Evolutionary conservation across 129 eudicot species (phyloP), one percentile per base, ranked within the genome.

Genomic region (Lactuca sativa): DNA sequence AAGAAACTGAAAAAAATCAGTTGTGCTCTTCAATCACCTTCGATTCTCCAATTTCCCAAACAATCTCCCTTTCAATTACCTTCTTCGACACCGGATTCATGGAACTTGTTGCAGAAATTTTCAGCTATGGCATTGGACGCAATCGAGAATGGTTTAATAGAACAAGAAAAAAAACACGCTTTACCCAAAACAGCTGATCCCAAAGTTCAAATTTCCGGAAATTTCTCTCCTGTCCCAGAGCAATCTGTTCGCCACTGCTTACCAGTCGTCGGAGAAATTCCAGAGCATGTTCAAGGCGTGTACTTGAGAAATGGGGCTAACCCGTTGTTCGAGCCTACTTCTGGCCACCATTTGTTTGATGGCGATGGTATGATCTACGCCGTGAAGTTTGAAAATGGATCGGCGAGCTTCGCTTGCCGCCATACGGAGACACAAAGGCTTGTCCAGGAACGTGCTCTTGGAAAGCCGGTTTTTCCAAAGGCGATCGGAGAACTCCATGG

Each of bases 351-450:
- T 48, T 69, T 83, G 32, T 83, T 83, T 13, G 88, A 83, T 21
- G 88, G 88, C 3, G 88, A 83, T 9, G 88, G 88, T 2, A 83
- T 83, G 88, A 67, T 83, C 18, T 82, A 83, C 69, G 85, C 88
- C 9, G 85, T 83, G 2, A 81, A 79, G 9, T 76, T 83, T 16
- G 74, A 80, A n/a, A 59, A 77, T 38, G 82, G 85, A 2, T 37
- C 80, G 0, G 88, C 82, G 1, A 83, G 85, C 41, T 83, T 80
- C 55, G 82, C 85, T 34, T 83, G 88, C 69, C 67, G 88, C 37
- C 77, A 68, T 70, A 80, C 85, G 2, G 88, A 83, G 56, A 83
- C 88, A 0, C 74, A 80, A 4, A 55, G 88, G 68, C 79, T 77
- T 0, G 82, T 77, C 9, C 85, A 80, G 21, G 88, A 83, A 66